These are phyloP conservation scores for Nicotiana noctiflora DNA, from an alignment of 257 asterid genomes.

Conservation along the genomic window DNA sequence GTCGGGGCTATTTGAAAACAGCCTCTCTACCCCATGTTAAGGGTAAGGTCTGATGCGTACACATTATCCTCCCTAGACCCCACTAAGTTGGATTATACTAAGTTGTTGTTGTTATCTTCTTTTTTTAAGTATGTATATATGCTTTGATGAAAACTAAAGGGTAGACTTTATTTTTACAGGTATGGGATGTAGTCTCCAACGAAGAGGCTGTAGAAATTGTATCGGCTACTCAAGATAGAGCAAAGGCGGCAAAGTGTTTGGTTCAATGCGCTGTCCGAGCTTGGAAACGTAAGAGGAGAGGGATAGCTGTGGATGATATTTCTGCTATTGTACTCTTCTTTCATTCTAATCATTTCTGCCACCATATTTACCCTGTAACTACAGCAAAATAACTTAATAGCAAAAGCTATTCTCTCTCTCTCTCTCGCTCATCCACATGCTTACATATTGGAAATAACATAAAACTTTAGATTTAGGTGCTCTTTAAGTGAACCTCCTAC, in stretches of 20 bases:
- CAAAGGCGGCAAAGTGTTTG: slow-evolving; percentile 62
- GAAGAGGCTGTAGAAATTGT: slow-evolving; percentile 85
- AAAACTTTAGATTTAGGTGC: background rate
- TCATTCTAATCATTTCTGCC: slow-evolving; percentile 33
- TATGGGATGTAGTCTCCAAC: slow-evolving; percentile 95
- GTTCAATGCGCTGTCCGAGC: slow-evolving; percentile 62
- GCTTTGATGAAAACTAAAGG: background rate
- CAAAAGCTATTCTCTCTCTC: background rate
- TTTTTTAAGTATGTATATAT: background rate
- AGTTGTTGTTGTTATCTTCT: too few relatives aligned
- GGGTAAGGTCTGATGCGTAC: too few relatives aligned
- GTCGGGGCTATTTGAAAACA: too few relatives aligned
- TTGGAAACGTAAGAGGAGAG: slow-evolving; percentile 76
- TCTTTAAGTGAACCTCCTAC: background rate
- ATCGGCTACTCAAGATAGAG: slow-evolving; percentile 42
- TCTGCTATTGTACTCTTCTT: slow-evolving; percentile 84
- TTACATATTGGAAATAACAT: background rate
- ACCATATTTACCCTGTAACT: slow-evolving; percentile 32
- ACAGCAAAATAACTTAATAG: slow-evolving; percentile 12
- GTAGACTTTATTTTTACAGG: slow-evolving; percentile 32
- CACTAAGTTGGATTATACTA: too few relatives aligned
- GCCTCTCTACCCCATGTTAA: too few relatives aligned
- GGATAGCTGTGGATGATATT: slow-evolving; percentile 86
- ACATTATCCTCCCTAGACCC: too few relatives aligned
- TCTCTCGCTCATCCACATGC: background rate